Percentiles rank a stretch among this genome's conserved stretches.
Conservation (phyloP, 129 eudicot species). For the Arctium lappa region DNA sequence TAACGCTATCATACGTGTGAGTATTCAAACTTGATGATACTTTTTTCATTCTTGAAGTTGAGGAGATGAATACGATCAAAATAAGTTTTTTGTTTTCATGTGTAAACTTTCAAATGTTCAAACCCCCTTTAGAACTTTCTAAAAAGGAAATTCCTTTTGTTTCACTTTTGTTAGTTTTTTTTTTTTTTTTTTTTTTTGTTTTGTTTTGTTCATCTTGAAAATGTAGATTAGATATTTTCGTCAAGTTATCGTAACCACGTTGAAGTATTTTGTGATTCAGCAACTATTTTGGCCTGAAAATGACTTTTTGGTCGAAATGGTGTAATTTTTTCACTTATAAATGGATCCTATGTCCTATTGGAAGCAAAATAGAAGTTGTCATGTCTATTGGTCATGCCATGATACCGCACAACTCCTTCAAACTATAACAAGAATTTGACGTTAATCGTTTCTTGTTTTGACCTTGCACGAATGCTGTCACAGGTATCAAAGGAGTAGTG, state of each 20-base stretch:
- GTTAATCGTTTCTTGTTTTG: not conserved
- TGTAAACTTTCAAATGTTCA: not conserved
- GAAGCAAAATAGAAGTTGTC: too few species aligned
- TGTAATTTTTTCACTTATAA: not conserved
- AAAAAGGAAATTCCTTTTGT: not conserved
- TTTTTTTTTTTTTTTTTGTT: not conserved
- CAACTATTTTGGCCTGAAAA: not conserved
- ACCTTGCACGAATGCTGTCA: not conserved
- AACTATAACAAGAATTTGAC: not conserved
- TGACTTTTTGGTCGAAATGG: not conserved
- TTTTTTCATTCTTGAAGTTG: not conserved
- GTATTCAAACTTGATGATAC: conserved; percentile 18
- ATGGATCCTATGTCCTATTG: not conserved
- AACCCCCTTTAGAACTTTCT: not conserved
- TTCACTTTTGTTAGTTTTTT: not conserved
- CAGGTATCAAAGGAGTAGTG: conserved; percentile 86
- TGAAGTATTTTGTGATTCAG: not conserved
- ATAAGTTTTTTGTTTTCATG: not conserved
- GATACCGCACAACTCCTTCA: not conserved
- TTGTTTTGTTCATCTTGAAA: not conserved
- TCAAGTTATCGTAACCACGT: not conserved
- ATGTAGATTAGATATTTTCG: not conserved
- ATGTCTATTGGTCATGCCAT: not conserved
- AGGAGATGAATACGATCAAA: not conserved
- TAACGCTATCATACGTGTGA: conserved; percentile 84